Base-by-base conservation (phyloP, 352 stramenopile species). In the Aphanomyces invadans region DNA sequence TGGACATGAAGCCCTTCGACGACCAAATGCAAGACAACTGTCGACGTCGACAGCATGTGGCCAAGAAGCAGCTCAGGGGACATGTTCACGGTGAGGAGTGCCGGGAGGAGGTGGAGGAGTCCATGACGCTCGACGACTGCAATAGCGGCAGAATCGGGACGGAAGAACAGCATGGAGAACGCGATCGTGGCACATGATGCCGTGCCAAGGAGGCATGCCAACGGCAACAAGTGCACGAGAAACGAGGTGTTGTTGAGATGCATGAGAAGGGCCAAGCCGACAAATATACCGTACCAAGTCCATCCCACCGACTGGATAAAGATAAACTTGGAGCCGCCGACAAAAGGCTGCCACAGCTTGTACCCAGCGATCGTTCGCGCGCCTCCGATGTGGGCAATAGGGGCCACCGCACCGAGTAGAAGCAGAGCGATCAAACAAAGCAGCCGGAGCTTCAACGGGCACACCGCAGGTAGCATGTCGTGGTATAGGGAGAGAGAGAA, bases 231-330 rank as follows among this genome's bases (percentile, higher is more conserved):
- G 1, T 67, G 53, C 3, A 77, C 69, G 0, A 71, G 72, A 32
- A 83, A 72, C 12, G 38, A 54, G 2, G 49, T 61, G 23, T 69
- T 69, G 45, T 86, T 86, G 59, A 84, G 71, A 38, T 63, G 60
- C 21, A 82, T n/a, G 0, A 86, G 54, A 21, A 86, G 71, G 4
- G 70, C 64, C 7, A 75, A 23, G 15, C 74, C 76, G 23, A 81
- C 51, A 61, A 79, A 83, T 42, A 80, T 74, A 0, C 70, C 74
- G 33, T 84, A 86, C 78, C 78, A 86, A 21, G 83, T 67, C 78
- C 78, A 86, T 2, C 78, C 78, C 3, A 86, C 70, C 4, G 73
- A 79, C 70, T 86, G 78, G 15, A 86, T 51, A 55, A 86, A 86
- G 5, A 84, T 71, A 63, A 80, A 86, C 51, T 79, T 80, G 0